Evolutionary conservation across 768 basidiomycete genomes (phyloP).

Genomic region (Mycena rosella): DNA sequence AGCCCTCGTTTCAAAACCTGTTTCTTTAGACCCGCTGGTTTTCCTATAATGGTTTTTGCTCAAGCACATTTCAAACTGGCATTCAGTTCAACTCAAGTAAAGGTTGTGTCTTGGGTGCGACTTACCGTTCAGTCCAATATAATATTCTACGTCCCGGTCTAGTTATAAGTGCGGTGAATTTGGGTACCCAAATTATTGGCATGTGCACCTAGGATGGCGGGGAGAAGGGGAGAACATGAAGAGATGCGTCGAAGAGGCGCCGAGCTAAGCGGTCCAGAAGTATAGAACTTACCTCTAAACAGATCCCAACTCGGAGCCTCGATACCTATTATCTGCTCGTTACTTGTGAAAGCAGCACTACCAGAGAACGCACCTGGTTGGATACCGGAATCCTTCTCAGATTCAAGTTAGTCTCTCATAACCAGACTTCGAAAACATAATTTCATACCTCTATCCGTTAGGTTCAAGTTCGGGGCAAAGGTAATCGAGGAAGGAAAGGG

Average conservation of each 20-base stretch:
- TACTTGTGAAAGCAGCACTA: not conserved
- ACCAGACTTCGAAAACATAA: not conserved
- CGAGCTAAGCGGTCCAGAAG: slow-evolving; percentile 5
- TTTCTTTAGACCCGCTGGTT: no score
- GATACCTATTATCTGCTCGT: not conserved
- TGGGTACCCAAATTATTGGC: no score
- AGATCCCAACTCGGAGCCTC: slow-evolving; percentile 1
- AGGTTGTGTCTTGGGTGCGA: no score
- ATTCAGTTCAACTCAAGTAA: no score
- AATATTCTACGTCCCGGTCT: no score
- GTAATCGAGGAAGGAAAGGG: not conserved
- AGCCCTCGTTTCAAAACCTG: no score
- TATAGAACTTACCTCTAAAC: slow-evolving; percentile 1
- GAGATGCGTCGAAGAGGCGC: not conserved
- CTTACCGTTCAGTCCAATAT: no score
- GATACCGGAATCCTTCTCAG: not conserved
- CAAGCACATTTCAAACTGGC: no score
- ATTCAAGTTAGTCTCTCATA: not conserved
- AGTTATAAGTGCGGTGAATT: no score
- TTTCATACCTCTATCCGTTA: not conserved
- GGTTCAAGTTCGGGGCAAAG: not conserved
- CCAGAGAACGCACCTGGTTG: not conserved
- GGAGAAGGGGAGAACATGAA: slow-evolving; percentile 1
- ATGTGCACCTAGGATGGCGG: no score
- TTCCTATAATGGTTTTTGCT: no score